Evolutionary conservation across 2,329 filamentous ascomycete genomes (phyloP).

Genomic region (Monosporascus sp.): DNA sequence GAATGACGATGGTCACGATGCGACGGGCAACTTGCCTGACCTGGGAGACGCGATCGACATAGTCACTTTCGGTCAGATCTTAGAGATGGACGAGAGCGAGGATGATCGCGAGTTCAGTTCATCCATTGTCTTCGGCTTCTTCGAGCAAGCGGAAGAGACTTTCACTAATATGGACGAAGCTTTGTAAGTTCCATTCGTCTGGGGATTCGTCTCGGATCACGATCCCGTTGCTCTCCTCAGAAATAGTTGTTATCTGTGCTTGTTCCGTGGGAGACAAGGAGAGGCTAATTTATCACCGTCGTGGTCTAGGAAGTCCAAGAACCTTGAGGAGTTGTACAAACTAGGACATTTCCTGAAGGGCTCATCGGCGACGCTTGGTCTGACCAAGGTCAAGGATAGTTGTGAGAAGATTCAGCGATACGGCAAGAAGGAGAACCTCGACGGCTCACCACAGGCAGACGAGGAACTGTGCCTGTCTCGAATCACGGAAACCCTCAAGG

Average conservation of each 20-base stretch:
- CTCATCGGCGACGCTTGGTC: conserved; percentile 87
- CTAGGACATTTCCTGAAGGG: conserved; percentile 97
- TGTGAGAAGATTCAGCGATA: conserved; percentile 97
- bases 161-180: conserved; percentile 78
- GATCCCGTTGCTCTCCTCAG: not conserved
- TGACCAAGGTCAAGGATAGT: conserved; percentile 83
- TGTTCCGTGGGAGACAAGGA: not conserved
- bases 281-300: conserved; percentile 14
- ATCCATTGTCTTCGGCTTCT: conserved; percentile 87
- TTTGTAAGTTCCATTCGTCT: conserved; percentile 58
- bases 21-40: conserved; percentile 46
- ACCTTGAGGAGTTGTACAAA: conserved; percentile 71
- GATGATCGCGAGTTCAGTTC: conserved; percentile 81
- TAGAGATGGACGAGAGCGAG: conserved; percentile 96
- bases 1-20: conserved; percentile 43
- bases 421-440: conserved; percentile 75
- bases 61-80: conserved; percentile 84
- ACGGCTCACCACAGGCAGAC: conserved; percentile 64
- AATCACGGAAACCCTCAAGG: conserved; percentile 64
- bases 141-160: conserved; percentile 82
- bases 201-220: conserved; percentile 3
- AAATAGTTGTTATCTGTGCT: not conserved
- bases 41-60: conserved; percentile 75
- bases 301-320: conserved; percentile 53
- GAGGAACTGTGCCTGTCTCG: conserved; percentile 62